Evolutionary conservation across 805 yeast species (phyloP), one percentile per base, ranked within the genome.

Genomic region (Metschnikowia reukaufii): DNA sequence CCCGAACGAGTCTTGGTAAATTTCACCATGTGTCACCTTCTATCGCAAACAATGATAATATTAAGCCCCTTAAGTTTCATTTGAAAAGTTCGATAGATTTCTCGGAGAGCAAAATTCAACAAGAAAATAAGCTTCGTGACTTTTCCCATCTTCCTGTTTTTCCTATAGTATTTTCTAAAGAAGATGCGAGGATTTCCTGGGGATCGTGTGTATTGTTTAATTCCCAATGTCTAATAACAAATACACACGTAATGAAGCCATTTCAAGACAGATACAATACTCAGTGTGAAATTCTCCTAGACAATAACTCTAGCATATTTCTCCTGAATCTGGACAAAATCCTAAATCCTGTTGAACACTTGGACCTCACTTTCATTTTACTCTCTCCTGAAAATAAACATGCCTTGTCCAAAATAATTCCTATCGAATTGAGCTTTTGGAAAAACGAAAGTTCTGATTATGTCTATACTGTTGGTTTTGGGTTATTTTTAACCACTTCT

Each of bases 191-290:
- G 23, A 27, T n/a, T 17, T 46, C 50, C 4, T 74, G 80, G 79
- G 80, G 79, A 0, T 67, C 77, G 6, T 70, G 77, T 16, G 63
- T 73, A 1, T 49, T 65, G n/a, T 62, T 68, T 44, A 61, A 64
- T 34, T 33, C 50, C 1, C 50, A 53, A 13, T 59, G 70, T 4
- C 45, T 76, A 4, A 57, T 73, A 5, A 74, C 79, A 6, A 76
- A 76, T 50, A 44, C 62, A 31, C 80, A 76, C 51, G 80, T 75
- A 1, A 55, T 60, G n/a, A 55, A 54, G 20, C 54, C 64, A 2
- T 57, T 46, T 23, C 36, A 43, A 4, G 36, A 43, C 15, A 33
- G 32, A 10, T 16, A 42, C 8, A 12, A 37, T 8, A 40, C 49
- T 12, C 36, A 31, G 9, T 45, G 56, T 25, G 31, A 35, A 3